phyloP scores from a whole-genome alignment of 768 basidiomycete species.

The Trametes sanguinea region DNA sequence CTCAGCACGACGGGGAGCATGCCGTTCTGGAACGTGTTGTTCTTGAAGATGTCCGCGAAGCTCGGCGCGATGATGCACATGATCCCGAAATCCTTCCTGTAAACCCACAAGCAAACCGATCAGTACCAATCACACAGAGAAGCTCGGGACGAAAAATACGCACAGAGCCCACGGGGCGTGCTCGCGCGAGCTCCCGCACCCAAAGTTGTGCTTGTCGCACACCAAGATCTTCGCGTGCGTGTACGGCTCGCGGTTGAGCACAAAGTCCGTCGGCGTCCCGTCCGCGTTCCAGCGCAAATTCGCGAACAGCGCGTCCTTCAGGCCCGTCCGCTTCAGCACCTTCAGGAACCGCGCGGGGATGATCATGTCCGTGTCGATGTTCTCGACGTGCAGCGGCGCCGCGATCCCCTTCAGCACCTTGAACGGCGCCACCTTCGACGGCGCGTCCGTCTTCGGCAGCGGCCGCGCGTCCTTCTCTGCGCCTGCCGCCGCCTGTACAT shows the following conservation, averaged over 20 bases:
- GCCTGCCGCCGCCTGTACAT: constrained; percentile 5
- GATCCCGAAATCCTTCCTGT: constrained; percentile 63
- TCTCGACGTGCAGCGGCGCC: constrained; percentile 54
- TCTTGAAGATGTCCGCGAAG: constrained; percentile 65
- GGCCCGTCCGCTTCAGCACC: constrained; percentile 64
- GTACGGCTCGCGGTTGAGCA: constrained; percentile 62
- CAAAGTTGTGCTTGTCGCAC: constrained; percentile 62
- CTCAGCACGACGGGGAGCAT: constrained; percentile 58
- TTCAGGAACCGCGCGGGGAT: constrained; percentile 70
- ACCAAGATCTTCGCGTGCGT: constrained; percentile 54
- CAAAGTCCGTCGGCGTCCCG: constrained; percentile 56
- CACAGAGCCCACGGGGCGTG: constrained; percentile 61
- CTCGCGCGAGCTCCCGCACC: constrained; percentile 62
- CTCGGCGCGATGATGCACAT: constrained; percentile 59
- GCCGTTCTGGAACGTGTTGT: constrained; percentile 67
- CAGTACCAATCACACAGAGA: background rate
- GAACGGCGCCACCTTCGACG: constrained; percentile 44
- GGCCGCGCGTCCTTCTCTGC: constrained; percentile 27
- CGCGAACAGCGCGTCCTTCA: constrained; percentile 60
- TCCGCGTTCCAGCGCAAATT: constrained; percentile 51
- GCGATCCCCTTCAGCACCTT: constrained; percentile 52
- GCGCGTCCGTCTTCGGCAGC: constrained; percentile 32
- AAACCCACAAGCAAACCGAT: background rate
- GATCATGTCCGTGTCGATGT: constrained; percentile 68
- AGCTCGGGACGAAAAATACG: constrained; percentile 22